Evolutionary conservation across 1,284 basidiomycete species (phyloP).

Genomic region (Cystobasidiaceae sp.): DNA sequence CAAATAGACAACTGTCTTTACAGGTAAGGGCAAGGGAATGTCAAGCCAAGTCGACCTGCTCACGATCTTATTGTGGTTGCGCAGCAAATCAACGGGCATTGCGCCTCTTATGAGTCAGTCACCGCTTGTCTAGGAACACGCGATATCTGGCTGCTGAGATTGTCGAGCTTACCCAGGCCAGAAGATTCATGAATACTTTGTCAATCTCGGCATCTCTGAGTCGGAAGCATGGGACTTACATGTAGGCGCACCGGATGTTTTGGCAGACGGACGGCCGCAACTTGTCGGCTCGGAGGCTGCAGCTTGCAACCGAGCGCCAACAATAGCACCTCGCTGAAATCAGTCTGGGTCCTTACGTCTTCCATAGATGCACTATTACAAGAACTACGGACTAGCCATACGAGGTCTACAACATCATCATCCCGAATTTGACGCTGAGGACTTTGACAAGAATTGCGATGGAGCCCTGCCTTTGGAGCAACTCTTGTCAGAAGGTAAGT

Average conservation of each 20-base stretch:
- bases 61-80: too few relatives aligned
- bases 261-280: too few relatives aligned
- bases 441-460: constrained; percentile 27
- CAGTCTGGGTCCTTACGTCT: too few relatives aligned
- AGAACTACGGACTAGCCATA: constrained; percentile 29
- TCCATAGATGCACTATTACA: constrained; percentile 25
- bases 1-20: constrained; percentile 30
- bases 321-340: too few relatives aligned
- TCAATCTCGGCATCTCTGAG: constrained; percentile 17
- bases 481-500: neutral
- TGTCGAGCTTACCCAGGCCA: neutral
- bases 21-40: too few relatives aligned
- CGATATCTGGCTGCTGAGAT: neutral
- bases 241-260: neutral
- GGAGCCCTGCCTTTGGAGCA: constrained; percentile 24
- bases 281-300: too few relatives aligned
- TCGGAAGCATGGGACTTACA: constrained; percentile 23
- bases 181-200: constrained; percentile 30
- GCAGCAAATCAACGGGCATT: constrained; percentile 23
- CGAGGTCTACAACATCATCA: constrained; percentile 26
- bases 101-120: constrained; percentile 29
- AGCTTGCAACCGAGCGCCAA: too few relatives aligned
- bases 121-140: neutral
- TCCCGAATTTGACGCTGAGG: constrained; percentile 25
- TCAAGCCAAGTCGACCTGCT: too few relatives aligned